Conservation (phyloP, 192 early-diverging fungal genomes). For the Dimargaris cristalligena region DNA sequence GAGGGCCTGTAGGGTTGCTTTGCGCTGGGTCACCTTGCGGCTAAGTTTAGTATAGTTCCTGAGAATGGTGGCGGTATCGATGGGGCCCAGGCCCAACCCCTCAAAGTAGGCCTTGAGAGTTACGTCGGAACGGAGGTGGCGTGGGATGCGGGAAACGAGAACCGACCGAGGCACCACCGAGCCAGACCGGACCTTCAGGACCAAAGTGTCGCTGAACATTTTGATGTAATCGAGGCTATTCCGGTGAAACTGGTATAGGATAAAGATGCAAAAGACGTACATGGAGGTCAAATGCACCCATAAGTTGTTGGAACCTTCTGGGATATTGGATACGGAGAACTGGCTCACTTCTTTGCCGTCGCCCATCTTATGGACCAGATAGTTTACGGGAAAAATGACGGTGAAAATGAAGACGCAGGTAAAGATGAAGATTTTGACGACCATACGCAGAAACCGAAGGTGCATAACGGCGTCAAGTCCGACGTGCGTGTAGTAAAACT, state of each 20-base stretch:
- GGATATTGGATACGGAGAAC: conserved; percentile 29
- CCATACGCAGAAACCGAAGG: conserved; percentile 42
- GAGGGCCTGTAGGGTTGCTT: conserved; percentile 22
- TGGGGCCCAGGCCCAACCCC: conserved; percentile 31
- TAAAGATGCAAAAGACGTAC: conserved; percentile 27
- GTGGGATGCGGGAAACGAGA: conserved; percentile 33
- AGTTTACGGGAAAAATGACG: conserved; percentile 34
- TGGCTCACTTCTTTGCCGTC: conserved; percentile 11
- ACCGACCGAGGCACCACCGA: conserved; percentile 29
- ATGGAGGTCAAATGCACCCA: conserved; percentile 36
- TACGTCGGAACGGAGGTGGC: conserved; percentile 29
- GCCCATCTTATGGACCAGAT: conserved; percentile 6
- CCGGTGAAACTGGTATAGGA: conserved; percentile 35
- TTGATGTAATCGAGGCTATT: conserved; percentile 38
- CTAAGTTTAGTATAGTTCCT: conserved; percentile 29
- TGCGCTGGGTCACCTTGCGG: conserved; percentile 24
- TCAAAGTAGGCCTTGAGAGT: conserved; percentile 32
- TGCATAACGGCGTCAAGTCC: conserved; percentile 46
- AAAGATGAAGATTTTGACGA: conserved; percentile 29
- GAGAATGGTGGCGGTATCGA: conserved; percentile 33
- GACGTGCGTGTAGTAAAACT: conserved; percentile 32
- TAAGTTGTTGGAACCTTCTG: conserved; percentile 16
- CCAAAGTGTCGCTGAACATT: conserved; percentile 20
- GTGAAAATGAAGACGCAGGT: conserved; percentile 23
- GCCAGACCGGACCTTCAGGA: conserved; percentile 20